These are phyloP conservation scores for Cornus florida DNA, from an alignment of 148 eudicot species.

Conservation along the genomic window DNA sequence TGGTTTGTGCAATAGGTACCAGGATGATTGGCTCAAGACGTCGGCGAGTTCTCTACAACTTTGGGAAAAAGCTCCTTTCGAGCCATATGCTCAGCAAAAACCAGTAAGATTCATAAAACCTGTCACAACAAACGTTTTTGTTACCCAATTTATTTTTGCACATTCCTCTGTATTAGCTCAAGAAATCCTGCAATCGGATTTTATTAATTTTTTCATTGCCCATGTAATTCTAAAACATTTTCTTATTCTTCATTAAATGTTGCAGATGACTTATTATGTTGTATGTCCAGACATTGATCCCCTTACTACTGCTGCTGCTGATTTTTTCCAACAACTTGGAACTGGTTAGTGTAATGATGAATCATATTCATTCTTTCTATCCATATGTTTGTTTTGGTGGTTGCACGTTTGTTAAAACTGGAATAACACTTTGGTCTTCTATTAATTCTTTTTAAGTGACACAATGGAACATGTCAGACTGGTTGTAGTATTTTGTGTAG, in stretches of 20 bases:
- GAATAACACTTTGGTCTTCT: neutral
- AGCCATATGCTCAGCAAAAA: conserved; percentile 91
- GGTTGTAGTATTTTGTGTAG: neutral
- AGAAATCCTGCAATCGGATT: neutral
- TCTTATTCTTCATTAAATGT: conserved; percentile 14
- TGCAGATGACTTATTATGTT: conserved; percentile 90
- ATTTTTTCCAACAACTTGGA: conserved; percentile 92
- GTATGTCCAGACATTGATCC: conserved; percentile 91
- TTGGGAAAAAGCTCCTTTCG: conserved; percentile 98
- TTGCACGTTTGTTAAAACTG: neutral
- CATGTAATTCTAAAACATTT: neutral
- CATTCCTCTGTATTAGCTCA: neutral
- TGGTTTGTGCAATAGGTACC: conserved; percentile 55
- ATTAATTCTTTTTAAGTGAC: neutral
- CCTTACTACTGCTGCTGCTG: conserved; percentile 74
- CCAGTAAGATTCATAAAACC: conserved; percentile 47
- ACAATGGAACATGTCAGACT: neutral
- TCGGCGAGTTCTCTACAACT: conserved; percentile 82
- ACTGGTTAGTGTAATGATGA: conserved; percentile 56
- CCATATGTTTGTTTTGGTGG: neutral
- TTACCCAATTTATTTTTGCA: neutral
- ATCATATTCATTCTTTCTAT: neutral
- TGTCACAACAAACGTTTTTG: conserved; percentile 1
- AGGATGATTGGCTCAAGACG: conserved; percentile 98
- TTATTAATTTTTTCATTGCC: conserved; percentile 3